These are phyloP conservation scores for Boletus patriciae DNA, from an alignment of 768 basidiomycete species.

Conservation along the genomic window DNA sequence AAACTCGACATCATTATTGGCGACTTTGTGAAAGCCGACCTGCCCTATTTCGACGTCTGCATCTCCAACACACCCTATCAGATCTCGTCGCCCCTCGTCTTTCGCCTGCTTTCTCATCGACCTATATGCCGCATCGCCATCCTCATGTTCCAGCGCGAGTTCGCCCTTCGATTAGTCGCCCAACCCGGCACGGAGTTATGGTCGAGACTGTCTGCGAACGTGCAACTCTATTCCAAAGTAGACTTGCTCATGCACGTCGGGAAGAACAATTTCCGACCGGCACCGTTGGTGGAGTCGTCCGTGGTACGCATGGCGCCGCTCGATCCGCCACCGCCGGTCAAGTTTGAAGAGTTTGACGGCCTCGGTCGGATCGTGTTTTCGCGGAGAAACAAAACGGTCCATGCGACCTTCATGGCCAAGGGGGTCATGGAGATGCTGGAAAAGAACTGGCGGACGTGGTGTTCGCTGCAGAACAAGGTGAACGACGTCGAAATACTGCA, in stretches of 20 bases:
- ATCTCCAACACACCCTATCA: slow-evolving; percentile 99
- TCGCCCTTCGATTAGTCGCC: slow-evolving; percentile 89
- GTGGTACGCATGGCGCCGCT: slow-evolving; percentile 90
- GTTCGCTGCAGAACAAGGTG: slow-evolving; percentile 72
- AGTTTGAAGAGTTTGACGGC: slow-evolving; percentile 98
- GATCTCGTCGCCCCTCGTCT: slow-evolving; percentile 96
- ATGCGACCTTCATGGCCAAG: slow-evolving; percentile 90
- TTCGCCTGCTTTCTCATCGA: slow-evolving; percentile 94
- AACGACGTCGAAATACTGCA: not conserved
- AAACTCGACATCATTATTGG: slow-evolving; percentile 95
- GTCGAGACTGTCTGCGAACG: slow-evolving; percentile 95
- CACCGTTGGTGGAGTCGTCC: slow-evolving; percentile 90
- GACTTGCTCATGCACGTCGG: slow-evolving; percentile 95
- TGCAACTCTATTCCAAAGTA: slow-evolving; percentile 95
- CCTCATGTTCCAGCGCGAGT: slow-evolving; percentile 99
- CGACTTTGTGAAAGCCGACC: slow-evolving; percentile 96
- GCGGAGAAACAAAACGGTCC: slow-evolving; percentile 84
- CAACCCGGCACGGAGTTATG: slow-evolving; percentile 81
- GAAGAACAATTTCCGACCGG: slow-evolving; percentile 95
- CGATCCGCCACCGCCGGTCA: slow-evolving; percentile 93
- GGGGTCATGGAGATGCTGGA: slow-evolving; percentile 95
- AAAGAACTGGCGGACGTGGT: slow-evolving; percentile 91
- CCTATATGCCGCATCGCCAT: slow-evolving; percentile 92
- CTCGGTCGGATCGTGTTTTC: slow-evolving; percentile 88
- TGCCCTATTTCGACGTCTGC: slow-evolving; percentile 99